Base-by-base conservation (phyloP, 75 land plant genomes). In the Pinus tabuliformis region DNA sequence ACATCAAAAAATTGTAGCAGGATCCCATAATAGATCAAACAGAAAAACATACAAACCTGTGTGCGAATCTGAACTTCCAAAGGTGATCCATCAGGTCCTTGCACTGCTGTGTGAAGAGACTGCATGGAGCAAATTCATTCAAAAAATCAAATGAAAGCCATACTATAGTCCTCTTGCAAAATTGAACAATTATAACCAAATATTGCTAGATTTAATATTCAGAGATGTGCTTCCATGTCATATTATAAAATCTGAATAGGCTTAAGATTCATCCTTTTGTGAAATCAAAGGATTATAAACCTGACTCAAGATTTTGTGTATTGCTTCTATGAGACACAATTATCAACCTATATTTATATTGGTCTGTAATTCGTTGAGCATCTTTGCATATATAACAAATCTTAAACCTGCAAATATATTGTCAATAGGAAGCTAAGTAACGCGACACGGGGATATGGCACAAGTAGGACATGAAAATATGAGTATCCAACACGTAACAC, bases 91-190 rank as follows among this genome's bases (percentile, higher is more conserved):
- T 96, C 99, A 64, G 99, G 99, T 77, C 99, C 97, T 71, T 79
- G 82, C 9, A 96, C 99, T 66, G 99, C 99, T 70, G 99, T 96
- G 76, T 96, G 99, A 45, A 96, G 89, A 63, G 97, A 94, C 99
- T 96, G 87, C 70, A 89, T 77, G 17, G 54, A 72, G 57, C 14
- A 58, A 62, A 79, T 65, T 20, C 58, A 39, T 9, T 73, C 13
- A 24, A 56, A 56, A 72, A 14, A 68, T 3, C 56, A 37, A 77
- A 26, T 42, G 33, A 21, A n/a, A 3, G 26, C 20, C 18, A 33
- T 4, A 74, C 30, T 17, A 74, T 9, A 64, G 70, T 57, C 54
- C 11, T 49, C 54, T 9, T 18, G 73, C 4, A 42, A 68, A 42
- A 6, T 45, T 42, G 1, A 68, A 68, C 54, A 68, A 42, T 39